Evolutionary conservation across 768 basidiomycete species (phyloP).

Genomic region (Cystobasidium ongulense): DNA sequence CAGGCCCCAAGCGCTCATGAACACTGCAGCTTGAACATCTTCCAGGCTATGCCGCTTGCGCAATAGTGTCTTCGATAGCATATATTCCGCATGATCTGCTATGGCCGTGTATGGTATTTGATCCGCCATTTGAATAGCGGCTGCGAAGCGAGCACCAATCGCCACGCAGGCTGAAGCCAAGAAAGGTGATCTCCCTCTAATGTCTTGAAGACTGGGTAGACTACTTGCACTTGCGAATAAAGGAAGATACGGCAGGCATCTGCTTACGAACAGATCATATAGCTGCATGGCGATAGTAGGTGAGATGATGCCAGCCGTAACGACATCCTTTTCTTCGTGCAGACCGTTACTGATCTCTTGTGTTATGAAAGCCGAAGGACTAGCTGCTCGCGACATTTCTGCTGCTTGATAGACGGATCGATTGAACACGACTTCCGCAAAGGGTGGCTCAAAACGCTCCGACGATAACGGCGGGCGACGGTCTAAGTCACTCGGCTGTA

Average conservation of each 20-base stretch:
- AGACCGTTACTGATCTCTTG: background rate
- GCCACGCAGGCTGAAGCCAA: background rate
- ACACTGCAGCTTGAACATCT: background rate
- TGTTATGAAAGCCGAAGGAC: background rate
- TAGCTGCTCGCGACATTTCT: slow-evolving; percentile 4
- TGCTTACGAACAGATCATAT: background rate
- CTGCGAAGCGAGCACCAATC: slow-evolving; percentile 1
- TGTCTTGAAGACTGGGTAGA: background rate
- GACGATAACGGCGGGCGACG: background rate
- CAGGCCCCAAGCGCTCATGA: slow-evolving; percentile 2
- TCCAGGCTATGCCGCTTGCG: background rate
- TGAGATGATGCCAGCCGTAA: background rate
- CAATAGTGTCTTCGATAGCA: background rate
- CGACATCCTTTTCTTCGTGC: background rate
- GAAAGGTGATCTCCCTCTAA: background rate
- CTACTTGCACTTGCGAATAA: background rate
- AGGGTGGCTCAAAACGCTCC: background rate
- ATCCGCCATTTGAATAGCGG: background rate
- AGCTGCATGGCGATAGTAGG: background rate
- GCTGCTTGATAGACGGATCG: slow-evolving; percentile 4
- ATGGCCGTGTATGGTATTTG: background rate
- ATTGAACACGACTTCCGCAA: slow-evolving; percentile 5
- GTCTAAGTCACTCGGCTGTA: background rate
- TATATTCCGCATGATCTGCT: background rate
- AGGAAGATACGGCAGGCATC: background rate